Base-by-base conservation (phyloP, 768 basidiomycete species). In the Russula vinacea region DNA sequence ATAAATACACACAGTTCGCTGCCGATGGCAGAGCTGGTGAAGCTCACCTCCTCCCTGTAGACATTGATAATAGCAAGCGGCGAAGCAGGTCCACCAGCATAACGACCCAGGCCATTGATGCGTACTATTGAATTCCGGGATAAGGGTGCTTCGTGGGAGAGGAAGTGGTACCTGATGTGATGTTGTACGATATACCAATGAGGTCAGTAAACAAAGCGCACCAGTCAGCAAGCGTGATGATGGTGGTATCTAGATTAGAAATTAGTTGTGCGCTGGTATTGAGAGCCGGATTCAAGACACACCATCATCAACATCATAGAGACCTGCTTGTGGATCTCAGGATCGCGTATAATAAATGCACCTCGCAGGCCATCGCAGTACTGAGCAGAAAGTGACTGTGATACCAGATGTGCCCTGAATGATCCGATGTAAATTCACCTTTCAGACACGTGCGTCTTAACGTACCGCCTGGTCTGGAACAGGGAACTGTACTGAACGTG, bases 1-100 rank as follows among this genome's bases (percentile, higher is more conserved):
- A 16, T 16, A 24, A 26, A 26, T 16, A 10, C 49, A 16, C 11
- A 16, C 24, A n/a, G n/a, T n/a, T n/a, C n/a, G n/a, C n/a, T n/a
- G 5, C 49, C 14, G 26, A 14, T 16, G 49, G 22, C 16, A 24
- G 22, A 16, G 13, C 11, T 10, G 5, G 40, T 40, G 26, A 26
- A 13, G 73, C 60, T 76, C 68, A 24, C 78, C 53, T 32, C 10
- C 5, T 22, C 19, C n/a, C 4, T 37, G 33, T 13, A 2, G 17
- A 54, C 53, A 54, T 54, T 54, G 17, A 54, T 35, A 9, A 54
- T n/a, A 35, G 53, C 53, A 37, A 54, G 53, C 2, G 33, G 10
- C 8, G 35, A n/a, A 37, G 35, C 0, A 22, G 53, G 35, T 11
- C 53, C 53, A 24, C 11, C 53, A 24, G 13, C 4, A 22, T 54